phyloP scores from a whole-genome alignment of 1,284 basidiomycete species.

The Afroboletus lepidellus region DNA sequence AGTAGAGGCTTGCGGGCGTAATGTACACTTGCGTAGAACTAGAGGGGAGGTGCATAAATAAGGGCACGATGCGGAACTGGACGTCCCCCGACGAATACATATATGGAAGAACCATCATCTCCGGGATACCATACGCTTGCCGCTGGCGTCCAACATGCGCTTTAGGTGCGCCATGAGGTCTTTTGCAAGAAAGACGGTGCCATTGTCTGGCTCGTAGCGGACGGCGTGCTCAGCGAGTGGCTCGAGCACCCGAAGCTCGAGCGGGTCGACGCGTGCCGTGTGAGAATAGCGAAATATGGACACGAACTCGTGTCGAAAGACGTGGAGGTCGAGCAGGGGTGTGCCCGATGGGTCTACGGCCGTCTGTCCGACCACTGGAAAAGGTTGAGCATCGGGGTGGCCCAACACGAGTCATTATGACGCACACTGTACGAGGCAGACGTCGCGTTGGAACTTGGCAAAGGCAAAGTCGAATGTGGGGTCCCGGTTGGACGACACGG shows the following conservation, averaged over 20 bases:
- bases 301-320: slow-evolving; percentile 60
- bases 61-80: background rate
- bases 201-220: slow-evolving; percentile 61
- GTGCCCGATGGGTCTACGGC: slow-evolving; percentile 9
- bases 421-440: slow-evolving; percentile 51
- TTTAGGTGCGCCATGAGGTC: slow-evolving; percentile 54
- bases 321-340: slow-evolving; percentile 20
- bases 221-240: slow-evolving; percentile 47
- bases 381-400: background rate
- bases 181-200: slow-evolving; percentile 60
- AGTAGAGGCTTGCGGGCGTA: slow-evolving; percentile 1
- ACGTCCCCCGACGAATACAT: background rate
- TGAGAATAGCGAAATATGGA: slow-evolving; percentile 57
- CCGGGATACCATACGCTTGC: slow-evolving; percentile 3
- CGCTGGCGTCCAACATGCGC: slow-evolving; percentile 36
- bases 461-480: slow-evolving; percentile 51
- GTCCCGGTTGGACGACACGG: slow-evolving; percentile 8
- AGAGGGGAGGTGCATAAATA: background rate
- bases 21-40: slow-evolving; percentile 18
- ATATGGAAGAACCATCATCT: slow-evolving; percentile 13
- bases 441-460: slow-evolving; percentile 43
- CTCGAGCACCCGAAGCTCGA: slow-evolving; percentile 57
- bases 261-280: slow-evolving; percentile 43
- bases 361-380: slow-evolving; percentile 22
- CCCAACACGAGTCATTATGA: background rate